Conservation (phyloP, 306 rosid species). For the Glycine tomentella region DNA sequence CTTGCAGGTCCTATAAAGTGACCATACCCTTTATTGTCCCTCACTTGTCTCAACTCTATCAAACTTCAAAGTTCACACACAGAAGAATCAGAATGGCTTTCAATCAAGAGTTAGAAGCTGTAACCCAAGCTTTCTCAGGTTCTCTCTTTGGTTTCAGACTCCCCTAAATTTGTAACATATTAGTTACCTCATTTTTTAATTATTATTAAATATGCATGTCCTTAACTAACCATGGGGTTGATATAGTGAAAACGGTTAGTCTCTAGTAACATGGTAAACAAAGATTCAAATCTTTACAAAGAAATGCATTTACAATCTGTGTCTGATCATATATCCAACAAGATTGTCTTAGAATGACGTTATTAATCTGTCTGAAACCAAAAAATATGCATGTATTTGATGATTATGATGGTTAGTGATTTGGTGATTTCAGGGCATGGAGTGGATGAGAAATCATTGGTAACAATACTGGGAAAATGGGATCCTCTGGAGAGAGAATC, state of each 20-base stretch:
- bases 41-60: constrained; percentile 5
- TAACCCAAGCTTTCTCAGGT: constrained; percentile 90
- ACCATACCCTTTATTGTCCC: neutral
- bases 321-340: too few species aligned
- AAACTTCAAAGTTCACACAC: constrained; percentile 5
- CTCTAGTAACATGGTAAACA: too few species aligned
- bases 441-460: constrained; percentile 76
- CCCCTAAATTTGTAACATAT: too few species aligned
- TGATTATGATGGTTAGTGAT: neutral
- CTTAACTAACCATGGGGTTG: neutral
- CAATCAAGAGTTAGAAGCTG: constrained; percentile 63
- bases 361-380: too few species aligned
- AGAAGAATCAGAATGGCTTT: constrained; percentile 55
- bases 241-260: too few species aligned
- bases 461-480: constrained; percentile 76
- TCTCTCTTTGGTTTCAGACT: constrained; percentile 1
- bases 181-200: neutral
- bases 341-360: too few species aligned
- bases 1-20: constrained; percentile 44
- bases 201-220: neutral
- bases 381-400: neutral
- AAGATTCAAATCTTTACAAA: too few species aligned
- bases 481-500: constrained; percentile 61
- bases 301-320: too few species aligned
- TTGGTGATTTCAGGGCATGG: constrained; percentile 73